Percentiles rank a stretch among this genome's conserved stretches.
Evolutionary conservation across 179 eudicot species (phyloP).

Genomic region (Vitellaria paradoxa): DNA sequence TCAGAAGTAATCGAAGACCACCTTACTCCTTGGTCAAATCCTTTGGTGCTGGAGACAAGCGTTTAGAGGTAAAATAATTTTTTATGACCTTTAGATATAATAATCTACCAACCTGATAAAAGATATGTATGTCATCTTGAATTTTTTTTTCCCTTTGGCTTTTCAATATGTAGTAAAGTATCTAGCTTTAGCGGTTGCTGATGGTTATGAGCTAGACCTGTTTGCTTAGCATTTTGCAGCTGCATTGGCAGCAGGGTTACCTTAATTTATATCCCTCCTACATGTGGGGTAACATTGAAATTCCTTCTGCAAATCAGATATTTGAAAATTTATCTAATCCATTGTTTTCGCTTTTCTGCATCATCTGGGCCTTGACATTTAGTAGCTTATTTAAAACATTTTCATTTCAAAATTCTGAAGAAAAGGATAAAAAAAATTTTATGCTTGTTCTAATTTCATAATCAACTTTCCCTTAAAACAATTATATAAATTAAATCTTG

Average conservation of each 20-base stretch:
- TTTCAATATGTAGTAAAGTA: not conserved
- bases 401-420: not conserved
- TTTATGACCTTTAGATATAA: not conserved
- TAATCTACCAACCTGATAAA: not conserved
- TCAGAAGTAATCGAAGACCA: slow-evolving; percentile 74
- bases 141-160: not conserved
- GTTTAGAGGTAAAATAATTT: slow-evolving; percentile 57
- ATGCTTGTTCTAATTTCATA: not conserved
- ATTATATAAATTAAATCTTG: not conserved
- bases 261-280: not conserved
- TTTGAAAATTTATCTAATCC: not conserved
- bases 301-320: not conserved
- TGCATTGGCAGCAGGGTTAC: not conserved
- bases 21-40: slow-evolving; percentile 75
- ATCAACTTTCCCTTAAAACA: not conserved
- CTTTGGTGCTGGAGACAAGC: slow-evolving; percentile 61
- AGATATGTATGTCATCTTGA: not conserved
- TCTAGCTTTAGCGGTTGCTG: not conserved
- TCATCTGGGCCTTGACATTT: not conserved
- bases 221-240: slow-evolving; percentile 5
- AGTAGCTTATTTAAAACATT: not conserved
- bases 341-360: not conserved
- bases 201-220: not conserved
- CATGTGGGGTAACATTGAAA: not conserved
- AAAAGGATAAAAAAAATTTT: not conserved